phyloP scores from a whole-genome alignment of 1,139 yeast genomes.

The Blastobotrys persicus region DNA sequence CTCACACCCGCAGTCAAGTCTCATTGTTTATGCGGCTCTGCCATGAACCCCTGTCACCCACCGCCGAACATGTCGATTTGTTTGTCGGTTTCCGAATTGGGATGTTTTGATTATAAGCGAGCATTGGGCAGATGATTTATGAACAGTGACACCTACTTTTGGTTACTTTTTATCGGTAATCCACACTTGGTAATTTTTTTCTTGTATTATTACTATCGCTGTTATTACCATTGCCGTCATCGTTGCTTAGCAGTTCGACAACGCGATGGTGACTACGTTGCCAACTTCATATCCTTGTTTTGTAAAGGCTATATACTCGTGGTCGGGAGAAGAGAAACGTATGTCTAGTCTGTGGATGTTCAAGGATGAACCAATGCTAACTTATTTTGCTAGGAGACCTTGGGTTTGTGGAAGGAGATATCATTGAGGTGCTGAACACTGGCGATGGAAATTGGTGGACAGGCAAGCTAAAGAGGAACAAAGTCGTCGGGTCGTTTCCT shows the following conservation, averaged over 20 bases:
- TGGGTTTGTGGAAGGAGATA: slow-evolving; percentile 91
- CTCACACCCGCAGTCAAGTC: too few relatives aligned
- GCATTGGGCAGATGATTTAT: background rate
- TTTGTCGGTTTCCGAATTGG: slow-evolving; percentile 5
- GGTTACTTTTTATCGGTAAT: slow-evolving; percentile 3
- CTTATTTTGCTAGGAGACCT: slow-evolving; percentile 54
- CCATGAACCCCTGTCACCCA: background rate
- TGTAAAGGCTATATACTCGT: slow-evolving; percentile 77
- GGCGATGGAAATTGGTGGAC: slow-evolving; percentile 95
- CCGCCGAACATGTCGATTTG: background rate
- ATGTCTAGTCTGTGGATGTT: slow-evolving; percentile 17
- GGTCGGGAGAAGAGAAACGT: slow-evolving; percentile 80
- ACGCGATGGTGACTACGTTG: slow-evolving; percentile 19
- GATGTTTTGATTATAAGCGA: slow-evolving; percentile 1
- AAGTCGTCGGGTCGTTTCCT: slow-evolving; percentile 82
- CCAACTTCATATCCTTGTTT: slow-evolving; percentile 52
- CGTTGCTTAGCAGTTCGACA: background rate
- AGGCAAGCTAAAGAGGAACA: slow-evolving; percentile 77
- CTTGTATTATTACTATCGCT: slow-evolving; percentile 1
- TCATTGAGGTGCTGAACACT: slow-evolving; percentile 73
- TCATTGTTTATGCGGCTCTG: background rate
- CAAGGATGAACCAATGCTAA: background rate
- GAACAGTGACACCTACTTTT: background rate
- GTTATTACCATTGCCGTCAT: background rate
- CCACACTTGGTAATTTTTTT: background rate